Conservation (phyloP, 345 rosid species). For the Gossypium raimondii region DNA sequence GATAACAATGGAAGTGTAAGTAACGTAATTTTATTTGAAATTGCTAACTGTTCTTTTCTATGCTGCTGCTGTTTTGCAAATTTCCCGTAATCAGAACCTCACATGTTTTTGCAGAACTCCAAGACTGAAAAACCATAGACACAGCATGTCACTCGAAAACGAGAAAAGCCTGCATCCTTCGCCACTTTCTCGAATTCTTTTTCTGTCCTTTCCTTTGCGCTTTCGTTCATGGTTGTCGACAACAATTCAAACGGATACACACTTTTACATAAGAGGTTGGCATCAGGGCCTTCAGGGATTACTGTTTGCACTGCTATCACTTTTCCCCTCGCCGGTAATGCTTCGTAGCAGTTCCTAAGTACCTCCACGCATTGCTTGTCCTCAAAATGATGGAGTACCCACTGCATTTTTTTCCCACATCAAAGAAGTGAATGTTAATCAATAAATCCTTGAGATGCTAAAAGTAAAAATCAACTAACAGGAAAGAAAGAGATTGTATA, state of each 20-base stretch:
- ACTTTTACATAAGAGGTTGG: slow-evolving; percentile 20
- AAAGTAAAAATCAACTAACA: neutral
- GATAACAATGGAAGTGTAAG: too few species aligned
- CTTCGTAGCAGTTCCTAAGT: slow-evolving; percentile 39
- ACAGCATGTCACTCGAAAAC: slow-evolving; percentile 29
- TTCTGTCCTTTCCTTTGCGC: slow-evolving; percentile 42
- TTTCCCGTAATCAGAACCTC: neutral
- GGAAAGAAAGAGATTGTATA: neutral
- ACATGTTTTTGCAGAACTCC: slow-evolving; percentile 32
- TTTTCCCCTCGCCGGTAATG: slow-evolving; percentile 37
- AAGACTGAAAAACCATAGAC: slow-evolving; percentile 39
- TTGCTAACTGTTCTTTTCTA: too few species aligned
- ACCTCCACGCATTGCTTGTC: slow-evolving; percentile 39
- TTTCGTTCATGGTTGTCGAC: slow-evolving; percentile 29
- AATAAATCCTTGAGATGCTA: neutral
- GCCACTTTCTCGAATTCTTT: slow-evolving; percentile 38
- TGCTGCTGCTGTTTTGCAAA: neutral
- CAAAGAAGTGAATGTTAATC: neutral
- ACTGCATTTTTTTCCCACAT: slow-evolving; percentile 25
- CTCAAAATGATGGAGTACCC: slow-evolving; percentile 42
- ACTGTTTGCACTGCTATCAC: slow-evolving; percentile 44
- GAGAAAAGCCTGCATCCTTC: slow-evolving; percentile 46
- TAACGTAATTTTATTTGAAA: too few species aligned
- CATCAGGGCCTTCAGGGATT: slow-evolving; percentile 34
- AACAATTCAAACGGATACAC: slow-evolving; percentile 38